phyloP scores from a whole-genome alignment of 768 basidiomycete species.

The Amanita rubescens region DNA sequence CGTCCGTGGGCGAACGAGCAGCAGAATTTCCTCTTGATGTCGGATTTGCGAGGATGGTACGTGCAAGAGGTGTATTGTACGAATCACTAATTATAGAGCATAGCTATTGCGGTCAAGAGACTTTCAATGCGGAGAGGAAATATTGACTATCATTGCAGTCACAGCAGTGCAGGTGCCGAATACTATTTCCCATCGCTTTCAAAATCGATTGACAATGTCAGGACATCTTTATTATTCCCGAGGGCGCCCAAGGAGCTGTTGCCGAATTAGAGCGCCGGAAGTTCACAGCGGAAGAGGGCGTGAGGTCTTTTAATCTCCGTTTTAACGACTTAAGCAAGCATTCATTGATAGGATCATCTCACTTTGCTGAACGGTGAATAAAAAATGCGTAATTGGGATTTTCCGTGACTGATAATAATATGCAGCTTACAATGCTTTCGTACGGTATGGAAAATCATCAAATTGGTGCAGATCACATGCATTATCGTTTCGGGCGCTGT shows the following conservation, averaged over 20 bases:
- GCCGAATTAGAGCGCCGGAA: conserved; percentile 92
- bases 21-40: conserved; percentile 94
- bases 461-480: conserved; percentile 93
- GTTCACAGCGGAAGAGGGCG: conserved; percentile 98
- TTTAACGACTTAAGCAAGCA: neutral
- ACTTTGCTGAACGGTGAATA: conserved; percentile 81
- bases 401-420: neutral
- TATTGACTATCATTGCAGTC: conserved; percentile 95
- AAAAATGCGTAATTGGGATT: neutral
- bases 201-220: conserved; percentile 21
- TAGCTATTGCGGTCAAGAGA: conserved; percentile 85
- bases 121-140: conserved; percentile 89
- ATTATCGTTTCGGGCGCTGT: conserved; percentile 89
- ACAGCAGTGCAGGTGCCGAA: conserved; percentile 71
- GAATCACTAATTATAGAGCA: neutral
- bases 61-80: conserved; percentile 12
- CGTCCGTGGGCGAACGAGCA: conserved; percentile 72
- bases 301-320: conserved; percentile 27
- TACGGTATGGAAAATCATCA: conserved; percentile 72
- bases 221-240: conserved; percentile 88
- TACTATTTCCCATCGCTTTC: neutral
- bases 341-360: conserved; percentile 72
- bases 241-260: conserved; percentile 76
- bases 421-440: conserved; percentile 89
- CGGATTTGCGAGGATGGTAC: conserved; percentile 88